Evolutionary conservation across 805 yeast genomes (phyloP), one percentile per base, ranked within the genome.

Genomic region (Lipomyces yamanashiensis): DNA sequence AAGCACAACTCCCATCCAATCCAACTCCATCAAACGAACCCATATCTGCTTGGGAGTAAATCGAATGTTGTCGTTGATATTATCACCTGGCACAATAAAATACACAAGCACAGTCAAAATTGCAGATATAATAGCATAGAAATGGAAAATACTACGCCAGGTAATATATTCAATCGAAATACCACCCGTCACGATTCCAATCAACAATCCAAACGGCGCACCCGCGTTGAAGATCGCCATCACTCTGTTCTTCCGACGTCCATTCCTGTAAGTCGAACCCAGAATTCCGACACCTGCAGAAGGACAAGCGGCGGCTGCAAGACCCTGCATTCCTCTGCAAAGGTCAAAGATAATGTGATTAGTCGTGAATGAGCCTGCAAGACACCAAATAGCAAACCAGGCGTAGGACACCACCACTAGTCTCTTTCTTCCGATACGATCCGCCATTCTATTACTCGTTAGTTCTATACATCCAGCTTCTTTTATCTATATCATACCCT

Each of bases 251-350:
- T 61, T 60, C 33, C 69, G 60, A 33, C 44, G 84, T 2, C 85
- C 84, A 1, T 79, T 79, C 8, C 79, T 71, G 61, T 81, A 82
- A 4, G 74, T 72, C 2, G 82, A 71, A 0, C 84, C 82, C 0
- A 81, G 66, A 48, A 81, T 74, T 0, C 84, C 85, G 4, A 82
- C 82, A 39, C 81, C 78, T 4, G 84, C 80, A 3, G 85, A 84
- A 0, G 81, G 78, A 1, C 79, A 76, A 51, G 82, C 79, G 1
- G 83, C 79, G 17, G 79, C 77, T 40, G 74, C 71, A 2, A 79
- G 76, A n/a, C 85, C 85, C 66, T 78, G 81, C 13, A 81, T 65
- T 5, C 79, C 84, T 61, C 85, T 68, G 34, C 78, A 74, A n/a
- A 82, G 66, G 64, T 79, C 78, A 19, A 81, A 71, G 1, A 74